Conservation (phyloP, 1,139 yeast genomes). For the Arxiozyma slooffiae region DNA sequence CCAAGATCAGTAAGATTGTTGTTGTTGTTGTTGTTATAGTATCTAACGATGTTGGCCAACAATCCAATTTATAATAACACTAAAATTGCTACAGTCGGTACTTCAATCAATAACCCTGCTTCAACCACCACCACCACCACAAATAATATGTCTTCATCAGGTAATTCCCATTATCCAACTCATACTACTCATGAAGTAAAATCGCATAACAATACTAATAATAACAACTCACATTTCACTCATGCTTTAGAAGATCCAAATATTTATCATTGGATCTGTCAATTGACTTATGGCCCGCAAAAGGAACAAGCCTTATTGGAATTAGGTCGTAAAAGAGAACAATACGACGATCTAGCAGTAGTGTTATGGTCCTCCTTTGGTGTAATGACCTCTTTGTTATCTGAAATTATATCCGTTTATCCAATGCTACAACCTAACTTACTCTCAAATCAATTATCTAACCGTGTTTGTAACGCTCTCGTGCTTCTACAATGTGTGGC, state of each 20-base stretch:
- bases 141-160: slow-evolving; percentile 1
- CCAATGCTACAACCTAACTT: slow-evolving; percentile 84
- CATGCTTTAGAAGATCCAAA: slow-evolving; percentile 76
- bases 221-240: not conserved
- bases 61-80: not conserved
- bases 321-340: slow-evolving; percentile 87
- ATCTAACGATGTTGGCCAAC: not conserved
- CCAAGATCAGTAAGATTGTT: too few relatives aligned
- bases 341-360: slow-evolving; percentile 84
- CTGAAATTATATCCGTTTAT: slow-evolving; percentile 83
- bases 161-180: not conserved
- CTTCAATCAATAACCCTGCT: not conserved
- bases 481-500: slow-evolving; percentile 95
- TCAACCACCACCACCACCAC: not conserved
- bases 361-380: slow-evolving; percentile 96
- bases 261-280: slow-evolving; percentile 84
- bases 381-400: slow-evolving; percentile 83
- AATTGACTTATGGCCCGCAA: slow-evolving; percentile 79
- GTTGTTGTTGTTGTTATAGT: too few relatives aligned
- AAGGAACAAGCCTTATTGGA: slow-evolving; percentile 88
- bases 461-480: slow-evolving; percentile 89
- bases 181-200: not conserved
- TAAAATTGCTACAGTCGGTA: not conserved
- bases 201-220: too few relatives aligned
- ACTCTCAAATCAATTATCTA: slow-evolving; percentile 76